These are phyloP conservation scores for Hericium rajendrae DNA, from an alignment of 768 basidiomycete species.

Conservation along the genomic window DNA sequence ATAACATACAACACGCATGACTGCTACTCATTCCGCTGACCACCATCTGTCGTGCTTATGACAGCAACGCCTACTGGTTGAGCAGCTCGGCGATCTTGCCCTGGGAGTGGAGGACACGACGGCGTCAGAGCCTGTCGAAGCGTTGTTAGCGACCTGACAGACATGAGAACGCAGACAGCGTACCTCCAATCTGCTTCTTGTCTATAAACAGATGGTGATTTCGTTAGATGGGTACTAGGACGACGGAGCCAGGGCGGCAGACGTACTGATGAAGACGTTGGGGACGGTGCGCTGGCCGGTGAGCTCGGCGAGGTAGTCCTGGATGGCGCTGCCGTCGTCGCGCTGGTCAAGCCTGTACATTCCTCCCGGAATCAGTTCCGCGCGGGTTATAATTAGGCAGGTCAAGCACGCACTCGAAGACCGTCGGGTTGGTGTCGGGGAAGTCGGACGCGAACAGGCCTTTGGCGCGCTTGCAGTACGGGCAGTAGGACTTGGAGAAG, in stretches of 20 bases:
- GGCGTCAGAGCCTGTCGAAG: constrained; percentile 8
- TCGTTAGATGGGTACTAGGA: background rate
- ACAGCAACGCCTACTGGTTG: background rate
- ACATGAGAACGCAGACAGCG: constrained; percentile 4
- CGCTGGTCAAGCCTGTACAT: constrained; percentile 43
- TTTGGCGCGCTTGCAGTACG: constrained; percentile 34
- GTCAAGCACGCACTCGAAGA: constrained; percentile 25
- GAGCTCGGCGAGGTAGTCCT: constrained; percentile 52
- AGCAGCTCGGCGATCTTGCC: background rate
- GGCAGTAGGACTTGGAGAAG: constrained; percentile 32
- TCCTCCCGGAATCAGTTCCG: background rate
- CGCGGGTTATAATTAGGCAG: background rate
- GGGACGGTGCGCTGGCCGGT: constrained; percentile 68
- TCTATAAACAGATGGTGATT: constrained; percentile 21
- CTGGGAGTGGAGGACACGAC: constrained; percentile 6
- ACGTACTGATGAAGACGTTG: constrained; percentile 64
- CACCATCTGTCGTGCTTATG: too few species aligned
- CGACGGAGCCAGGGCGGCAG: background rate
- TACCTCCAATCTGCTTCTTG: constrained; percentile 47
- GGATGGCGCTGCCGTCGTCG: constrained; percentile 53
- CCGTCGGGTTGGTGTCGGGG: constrained; percentile 21
- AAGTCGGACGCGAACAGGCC: constrained; percentile 23
- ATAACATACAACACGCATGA: background rate
- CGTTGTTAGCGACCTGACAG: background rate
- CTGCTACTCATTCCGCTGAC: background rate